Base-by-base conservation (phyloP, 768 basidiomycete species). In the Antrodiella citrinella region DNA sequence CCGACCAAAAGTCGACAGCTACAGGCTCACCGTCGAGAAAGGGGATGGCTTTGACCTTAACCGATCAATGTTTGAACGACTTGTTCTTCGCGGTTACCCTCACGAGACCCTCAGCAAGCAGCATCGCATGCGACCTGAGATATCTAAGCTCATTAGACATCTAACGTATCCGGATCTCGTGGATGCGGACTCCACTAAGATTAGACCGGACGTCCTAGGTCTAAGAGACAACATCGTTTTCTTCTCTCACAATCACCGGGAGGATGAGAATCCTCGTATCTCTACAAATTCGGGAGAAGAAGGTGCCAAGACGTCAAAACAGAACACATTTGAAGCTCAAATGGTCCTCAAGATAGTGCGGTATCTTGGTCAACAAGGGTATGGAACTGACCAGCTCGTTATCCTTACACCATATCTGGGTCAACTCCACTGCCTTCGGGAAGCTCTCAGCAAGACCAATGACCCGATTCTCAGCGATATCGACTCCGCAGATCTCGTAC, bases 121-220 rank as follows among this genome's bases (percentile, higher is more conserved):
- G 52, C 84, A 86, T 58, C 77, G 85, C 11, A 86, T 86, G 85
- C 72, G 84, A 5, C 85, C 84, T 0, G 82, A 86, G 54, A 86
- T 86, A 11, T 82, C 85, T 4, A 57, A 71, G 0, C 66, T 85
- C 20, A 72, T 86, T 26, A 75, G 84, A 12, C 58, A 67, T 5
- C 68, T 86, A 13, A 86, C 83, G 0, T 86, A 87, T 55, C 81
- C 81, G 0, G 78, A 78, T 13, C 75, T 86, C 10, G 57, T 66
- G 1, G 84, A 86, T 51, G 80, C 78, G 0, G 61, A 70, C 0
- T 61, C 52, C 15, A 86, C 85, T 0, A 45, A 63, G 22, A 69
- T 67, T 42, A 75, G 83, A 1, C 74, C 73, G 0, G 56, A 78
- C 51, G 62, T 85, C 19, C 72, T 71, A 0, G 84, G 85, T 19